Percentiles rank a stretch among this genome's conserved stretches.
Evolutionary conservation across 805 yeast species (phyloP).

Genomic region (Metschnikowia hibisci): DNA sequence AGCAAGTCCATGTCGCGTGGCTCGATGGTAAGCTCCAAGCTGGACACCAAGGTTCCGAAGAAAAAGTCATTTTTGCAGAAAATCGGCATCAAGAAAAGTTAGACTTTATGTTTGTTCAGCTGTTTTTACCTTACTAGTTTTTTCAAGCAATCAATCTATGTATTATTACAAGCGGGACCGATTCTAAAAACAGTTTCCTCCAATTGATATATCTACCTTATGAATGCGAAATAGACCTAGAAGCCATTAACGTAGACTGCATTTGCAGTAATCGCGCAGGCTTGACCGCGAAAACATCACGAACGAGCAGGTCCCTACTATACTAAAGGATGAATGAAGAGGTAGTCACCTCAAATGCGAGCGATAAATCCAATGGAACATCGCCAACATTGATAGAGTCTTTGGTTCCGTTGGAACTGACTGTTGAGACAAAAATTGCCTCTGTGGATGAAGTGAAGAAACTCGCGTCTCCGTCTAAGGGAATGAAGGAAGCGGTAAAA

Average conservation of each 20-base stretch:
- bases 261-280: too few species aligned
- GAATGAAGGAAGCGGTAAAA: conserved; percentile 1
- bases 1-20: conserved; percentile 14
- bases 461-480: background rate
- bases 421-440: background rate
- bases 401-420: background rate
- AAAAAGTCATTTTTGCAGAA: conserved; percentile 23
- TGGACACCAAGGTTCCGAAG: conserved; percentile 11
- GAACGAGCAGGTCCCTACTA: too few species aligned
- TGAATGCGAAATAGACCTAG: too few species aligned
- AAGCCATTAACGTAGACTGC: too few species aligned
- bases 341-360: too few species aligned
- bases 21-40: conserved; percentile 9
- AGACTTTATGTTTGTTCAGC: background rate
- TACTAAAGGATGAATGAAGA: too few species aligned
- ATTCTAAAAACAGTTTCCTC: too few species aligned
- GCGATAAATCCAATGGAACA: too few species aligned
- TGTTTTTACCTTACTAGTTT: background rate
- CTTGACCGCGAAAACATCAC: too few species aligned
- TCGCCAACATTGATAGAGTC: background rate
- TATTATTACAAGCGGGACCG: too few species aligned
- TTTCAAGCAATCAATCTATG: background rate
- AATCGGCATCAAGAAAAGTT: conserved; percentile 23
- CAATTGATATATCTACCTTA: too few species aligned
- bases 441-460: background rate